Percentiles rank a stretch among this genome's conserved stretches.
Evolutionary conservation across 2,329 filamentous ascomycete species (phyloP).

Genomic region (Talaromyces sp.): DNA sequence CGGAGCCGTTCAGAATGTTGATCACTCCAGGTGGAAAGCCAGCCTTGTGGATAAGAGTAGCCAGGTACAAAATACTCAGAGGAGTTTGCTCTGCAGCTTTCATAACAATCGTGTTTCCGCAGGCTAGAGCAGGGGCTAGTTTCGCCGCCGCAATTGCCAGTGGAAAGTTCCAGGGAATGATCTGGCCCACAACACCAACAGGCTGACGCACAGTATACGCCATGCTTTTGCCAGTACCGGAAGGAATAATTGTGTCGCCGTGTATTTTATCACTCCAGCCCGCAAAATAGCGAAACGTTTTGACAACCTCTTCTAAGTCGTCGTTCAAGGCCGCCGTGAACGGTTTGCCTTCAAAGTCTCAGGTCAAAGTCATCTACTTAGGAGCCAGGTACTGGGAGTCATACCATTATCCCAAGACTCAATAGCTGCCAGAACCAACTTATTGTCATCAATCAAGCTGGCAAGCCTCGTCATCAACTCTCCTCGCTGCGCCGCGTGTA

Average conservation of each 20-base stretch:
- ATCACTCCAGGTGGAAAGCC: slow-evolving; percentile 42
- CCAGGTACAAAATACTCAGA: slow-evolving; percentile 43
- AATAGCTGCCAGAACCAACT: slow-evolving; percentile 20
- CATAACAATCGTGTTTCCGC: slow-evolving; percentile 34
- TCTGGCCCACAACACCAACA: slow-evolving; percentile 33
- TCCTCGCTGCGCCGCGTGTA: slow-evolving; percentile 38
- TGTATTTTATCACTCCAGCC: slow-evolving; percentile 46
- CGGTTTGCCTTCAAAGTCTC: slow-evolving; percentile 49
- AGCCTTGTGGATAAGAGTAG: slow-evolving; percentile 32
- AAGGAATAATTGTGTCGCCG: neutral
- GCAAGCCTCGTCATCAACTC: slow-evolving; percentile 20
- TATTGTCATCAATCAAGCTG: slow-evolving; percentile 21
- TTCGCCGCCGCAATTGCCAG: slow-evolving; percentile 33
- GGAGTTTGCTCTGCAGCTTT: slow-evolving; percentile 58
- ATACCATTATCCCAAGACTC: slow-evolving; percentile 20
- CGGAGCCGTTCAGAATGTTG: slow-evolving; percentile 57
- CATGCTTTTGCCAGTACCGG: slow-evolving; percentile 58
- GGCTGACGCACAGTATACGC: slow-evolving; percentile 57
- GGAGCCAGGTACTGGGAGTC: neutral
- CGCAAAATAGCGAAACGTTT: slow-evolving; percentile 65
- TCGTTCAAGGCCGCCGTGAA: slow-evolving; percentile 59
- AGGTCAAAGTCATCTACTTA: neutral
- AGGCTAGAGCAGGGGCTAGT: slow-evolving; percentile 33
- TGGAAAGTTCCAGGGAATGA: slow-evolving; percentile 34
- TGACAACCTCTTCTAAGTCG: slow-evolving; percentile 58